These are phyloP conservation scores for Chaetomium fimeti DNA, from an alignment of 495 filamentous ascomycete genomes.

Conservation along the genomic window DNA sequence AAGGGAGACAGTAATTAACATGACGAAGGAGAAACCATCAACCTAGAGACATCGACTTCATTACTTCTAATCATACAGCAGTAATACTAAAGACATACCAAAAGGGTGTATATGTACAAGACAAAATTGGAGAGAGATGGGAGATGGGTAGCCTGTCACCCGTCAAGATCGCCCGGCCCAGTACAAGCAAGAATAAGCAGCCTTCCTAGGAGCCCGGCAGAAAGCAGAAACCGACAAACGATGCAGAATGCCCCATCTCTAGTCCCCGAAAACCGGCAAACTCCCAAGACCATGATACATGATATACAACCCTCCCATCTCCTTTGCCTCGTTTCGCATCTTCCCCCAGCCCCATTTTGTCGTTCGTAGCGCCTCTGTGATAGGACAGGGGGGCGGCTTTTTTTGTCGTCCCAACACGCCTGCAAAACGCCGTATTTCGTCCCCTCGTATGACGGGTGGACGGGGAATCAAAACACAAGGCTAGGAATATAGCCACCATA, in stretches of 20 bases:
- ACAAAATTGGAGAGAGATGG: slow-evolving; percentile 16
- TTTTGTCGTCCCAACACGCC: slow-evolving; percentile 6
- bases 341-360: neutral
- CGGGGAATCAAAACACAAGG: neutral
- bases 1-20: too few species aligned
- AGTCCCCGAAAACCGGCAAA: slow-evolving; percentile 13
- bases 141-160: slow-evolving; percentile 16
- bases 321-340: neutral
- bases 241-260: slow-evolving; percentile 15
- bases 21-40: neutral
- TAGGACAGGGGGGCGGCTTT: neutral
- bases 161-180: slow-evolving; percentile 10
- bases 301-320: slow-evolving; percentile 14
- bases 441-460: neutral
- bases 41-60: slow-evolving; percentile 1
- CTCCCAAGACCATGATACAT: slow-evolving; percentile 17
- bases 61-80: slow-evolving; percentile 10
- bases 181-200: neutral
- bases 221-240: slow-evolving; percentile 14
- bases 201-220: slow-evolving; percentile 3
- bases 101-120: slow-evolving; percentile 17
- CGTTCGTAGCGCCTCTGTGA: neutral
- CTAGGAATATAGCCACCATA: slow-evolving; percentile 1
- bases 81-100: neutral
- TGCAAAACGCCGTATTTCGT: slow-evolving; percentile 3